A percentile compares a stretch with the other conserved stretches of the same genome.
Conservation (phyloP, 1,139 yeast genomes). For the Geotrichum bryndzae region DNA sequence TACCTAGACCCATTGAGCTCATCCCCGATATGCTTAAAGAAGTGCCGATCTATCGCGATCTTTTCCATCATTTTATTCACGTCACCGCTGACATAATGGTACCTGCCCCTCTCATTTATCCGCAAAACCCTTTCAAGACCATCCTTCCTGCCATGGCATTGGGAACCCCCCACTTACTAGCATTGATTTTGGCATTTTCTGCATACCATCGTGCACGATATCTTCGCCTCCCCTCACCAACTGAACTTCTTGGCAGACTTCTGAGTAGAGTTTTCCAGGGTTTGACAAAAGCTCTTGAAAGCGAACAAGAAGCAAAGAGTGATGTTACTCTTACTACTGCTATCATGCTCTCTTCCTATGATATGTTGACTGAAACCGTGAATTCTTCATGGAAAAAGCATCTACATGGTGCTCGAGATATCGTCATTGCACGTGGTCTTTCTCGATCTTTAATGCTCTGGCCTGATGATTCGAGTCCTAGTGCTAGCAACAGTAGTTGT, state of each 20-base stretch:
- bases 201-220: slow-evolving; percentile 43
- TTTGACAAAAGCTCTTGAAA: slow-evolving; percentile 46
- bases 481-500: neutral
- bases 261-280: slow-evolving; percentile 54
- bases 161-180: slow-evolving; percentile 48
- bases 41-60: slow-evolving; percentile 53
- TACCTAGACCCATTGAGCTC: slow-evolving; percentile 50
- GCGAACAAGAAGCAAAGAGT: slow-evolving; percentile 50
- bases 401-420: slow-evolving; percentile 62
- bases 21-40: slow-evolving; percentile 53
- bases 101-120: slow-evolving; percentile 58
- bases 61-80: slow-evolving; percentile 59
- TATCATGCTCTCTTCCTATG: slow-evolving; percentile 56
- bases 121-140: slow-evolving; percentile 61
- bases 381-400: slow-evolving; percentile 44
- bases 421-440: slow-evolving; percentile 54
- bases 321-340: slow-evolving; percentile 66
- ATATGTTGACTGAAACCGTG: slow-evolving; percentile 43
- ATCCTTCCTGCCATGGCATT: slow-evolving; percentile 67
- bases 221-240: slow-evolving; percentile 39
- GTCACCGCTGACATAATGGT: slow-evolving; percentile 59
- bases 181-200: slow-evolving; percentile 62
- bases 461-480: neutral
- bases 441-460: slow-evolving; percentile 23
- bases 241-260: slow-evolving; percentile 45